phyloP scores from a whole-genome alignment of 73 alveolate genomes.

The Stentor roeselii region DNA sequence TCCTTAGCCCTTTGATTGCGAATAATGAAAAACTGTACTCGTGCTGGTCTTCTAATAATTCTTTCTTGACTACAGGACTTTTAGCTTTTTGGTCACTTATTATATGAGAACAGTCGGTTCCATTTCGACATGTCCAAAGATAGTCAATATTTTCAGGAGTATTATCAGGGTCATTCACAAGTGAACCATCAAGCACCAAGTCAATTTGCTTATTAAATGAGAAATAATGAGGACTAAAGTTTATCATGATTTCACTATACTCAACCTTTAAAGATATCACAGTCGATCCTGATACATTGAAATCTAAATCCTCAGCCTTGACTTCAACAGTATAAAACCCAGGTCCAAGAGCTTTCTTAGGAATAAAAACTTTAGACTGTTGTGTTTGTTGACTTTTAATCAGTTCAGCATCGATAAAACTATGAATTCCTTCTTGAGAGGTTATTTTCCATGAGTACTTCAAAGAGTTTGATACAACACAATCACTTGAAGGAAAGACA shows the following conservation, averaged over 20 bases:
- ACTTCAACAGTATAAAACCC: not conserved
- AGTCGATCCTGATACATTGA: not conserved
- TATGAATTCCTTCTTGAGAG: not conserved
- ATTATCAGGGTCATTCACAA: not conserved
- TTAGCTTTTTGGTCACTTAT: no score
- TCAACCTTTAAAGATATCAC: not conserved
- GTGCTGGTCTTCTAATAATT: no score
- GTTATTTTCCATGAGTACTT: not conserved
- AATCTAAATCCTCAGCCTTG: no score
- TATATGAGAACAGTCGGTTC: not conserved
- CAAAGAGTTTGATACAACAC: not conserved
- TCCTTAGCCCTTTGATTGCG: not conserved
- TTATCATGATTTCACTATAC: not conserved
- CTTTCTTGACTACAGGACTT: no score
- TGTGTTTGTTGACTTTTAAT: not conserved
- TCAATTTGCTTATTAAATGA: not conserved
- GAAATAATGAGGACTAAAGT: not conserved
- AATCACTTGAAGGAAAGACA: not conserved
- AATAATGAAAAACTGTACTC: not conserved
- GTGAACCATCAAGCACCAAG: no score
- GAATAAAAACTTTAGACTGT: not conserved
- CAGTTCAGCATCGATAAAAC: not conserved
- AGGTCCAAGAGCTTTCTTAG: not conserved
- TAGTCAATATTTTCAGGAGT: not conserved
- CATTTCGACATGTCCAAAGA: not conserved